Conservation (phyloP, 2,329 filamentous ascomycete species). For the Sporothrix luriei region DNA sequence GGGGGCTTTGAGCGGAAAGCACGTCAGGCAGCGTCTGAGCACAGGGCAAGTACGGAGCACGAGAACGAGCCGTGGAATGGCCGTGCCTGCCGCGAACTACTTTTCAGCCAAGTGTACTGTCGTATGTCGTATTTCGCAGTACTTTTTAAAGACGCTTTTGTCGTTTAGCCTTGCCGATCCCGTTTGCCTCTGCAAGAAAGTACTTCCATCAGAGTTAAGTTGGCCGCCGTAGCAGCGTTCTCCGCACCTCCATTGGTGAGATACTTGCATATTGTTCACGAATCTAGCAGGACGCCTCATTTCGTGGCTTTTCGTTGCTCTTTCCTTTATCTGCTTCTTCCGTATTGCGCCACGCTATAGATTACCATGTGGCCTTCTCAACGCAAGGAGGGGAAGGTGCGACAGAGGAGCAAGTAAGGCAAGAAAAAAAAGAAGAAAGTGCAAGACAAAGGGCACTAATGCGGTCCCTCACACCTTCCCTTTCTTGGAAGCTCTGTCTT, state of each 20-base stretch:
- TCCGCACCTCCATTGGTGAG: too few relatives aligned
- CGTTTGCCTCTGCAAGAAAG: not conserved
- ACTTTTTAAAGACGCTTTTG: conserved; percentile 7
- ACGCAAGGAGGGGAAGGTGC: conserved; percentile 18
- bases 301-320: not conserved
- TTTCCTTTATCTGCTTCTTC: not conserved
- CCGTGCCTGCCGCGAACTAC: not conserved
- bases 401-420: not conserved
- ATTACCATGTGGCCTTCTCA: conserved; percentile 22
- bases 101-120: not conserved
- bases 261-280: not conserved
- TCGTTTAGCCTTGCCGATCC: not conserved
- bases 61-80: not conserved
- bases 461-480: not conserved
- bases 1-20: too few relatives aligned
- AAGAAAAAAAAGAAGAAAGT: not conserved
- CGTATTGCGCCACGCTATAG: not conserved
- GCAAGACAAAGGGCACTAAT: not conserved
- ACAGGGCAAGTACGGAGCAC: conserved; percentile 11
- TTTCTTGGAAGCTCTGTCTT: not conserved
- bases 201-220: not conserved
- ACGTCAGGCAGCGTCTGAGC: too few relatives aligned
- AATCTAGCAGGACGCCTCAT: not conserved
- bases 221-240: too few relatives aligned
- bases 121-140: not conserved